Evolutionary conservation across 208 protist species (phyloP).

Genomic region (Acanthamoeba polyphaga): DNA sequence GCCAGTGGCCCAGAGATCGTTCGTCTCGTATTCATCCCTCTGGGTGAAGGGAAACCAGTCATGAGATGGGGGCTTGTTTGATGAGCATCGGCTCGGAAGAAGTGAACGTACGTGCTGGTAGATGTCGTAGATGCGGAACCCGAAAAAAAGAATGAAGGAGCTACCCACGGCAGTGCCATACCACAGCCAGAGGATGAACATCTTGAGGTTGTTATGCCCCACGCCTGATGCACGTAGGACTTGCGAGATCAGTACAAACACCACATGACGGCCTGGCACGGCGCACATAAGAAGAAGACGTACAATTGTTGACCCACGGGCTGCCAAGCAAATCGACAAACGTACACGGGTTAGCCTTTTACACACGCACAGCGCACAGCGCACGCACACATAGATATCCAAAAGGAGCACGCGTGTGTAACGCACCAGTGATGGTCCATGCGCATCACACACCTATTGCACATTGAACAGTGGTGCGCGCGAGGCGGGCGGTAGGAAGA

Average conservation of each 20-base stretch:
- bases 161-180: neutral
- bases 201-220: conserved; percentile 14
- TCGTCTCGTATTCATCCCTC: neutral
- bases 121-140: neutral
- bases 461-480: conserved; percentile 1
- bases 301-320: conserved; percentile 35
- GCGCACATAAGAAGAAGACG: neutral
- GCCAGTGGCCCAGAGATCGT: neutral
- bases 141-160: conserved; percentile 3
- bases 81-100: neutral
- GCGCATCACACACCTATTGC: neutral
- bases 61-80: neutral
- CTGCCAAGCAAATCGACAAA: neutral
- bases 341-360: too few species aligned
- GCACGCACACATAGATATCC: too few species aligned
- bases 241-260: neutral
- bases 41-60: neutral
- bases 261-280: neutral
- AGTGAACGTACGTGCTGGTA: neutral
- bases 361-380: too few species aligned
- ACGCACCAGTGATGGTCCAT: neutral
- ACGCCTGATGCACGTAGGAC: neutral
- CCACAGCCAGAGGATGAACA: conserved; percentile 8
- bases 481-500: neutral
- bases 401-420: too few species aligned